Conservation (phyloP, 2,329 filamentous ascomycete genomes). For the Thelonectria discophora region DNA sequence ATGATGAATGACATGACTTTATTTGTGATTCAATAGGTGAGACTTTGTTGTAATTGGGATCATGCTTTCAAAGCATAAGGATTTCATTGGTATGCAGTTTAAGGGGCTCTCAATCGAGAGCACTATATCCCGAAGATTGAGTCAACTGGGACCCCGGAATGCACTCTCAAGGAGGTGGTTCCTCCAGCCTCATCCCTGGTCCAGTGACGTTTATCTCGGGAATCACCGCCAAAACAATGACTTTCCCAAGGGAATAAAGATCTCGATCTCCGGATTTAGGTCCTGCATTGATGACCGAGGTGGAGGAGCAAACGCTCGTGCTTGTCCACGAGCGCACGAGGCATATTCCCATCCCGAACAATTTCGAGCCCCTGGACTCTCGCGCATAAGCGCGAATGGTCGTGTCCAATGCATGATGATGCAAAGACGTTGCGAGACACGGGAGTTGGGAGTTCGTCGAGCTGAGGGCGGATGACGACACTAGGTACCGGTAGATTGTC, state of each 20-base stretch:
- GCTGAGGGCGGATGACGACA: background rate
- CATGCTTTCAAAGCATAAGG: background rate
- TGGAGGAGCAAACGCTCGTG: slow-evolving; percentile 7
- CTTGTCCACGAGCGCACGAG: slow-evolving; percentile 23
- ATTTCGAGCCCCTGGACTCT: slow-evolving; percentile 28
- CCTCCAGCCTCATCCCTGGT: slow-evolving; percentile 1
- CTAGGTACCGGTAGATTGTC: background rate
- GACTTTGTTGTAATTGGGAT: background rate
- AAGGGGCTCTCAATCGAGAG: no score
- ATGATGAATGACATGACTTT: background rate
- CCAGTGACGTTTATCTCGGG: slow-evolving; percentile 28
- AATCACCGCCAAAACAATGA: slow-evolving; percentile 18
- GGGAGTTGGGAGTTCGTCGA: slow-evolving; percentile 16
- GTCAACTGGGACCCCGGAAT: background rate
- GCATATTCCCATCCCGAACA: slow-evolving; percentile 29
- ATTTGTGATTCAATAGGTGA: background rate
- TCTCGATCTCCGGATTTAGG: slow-evolving; percentile 25
- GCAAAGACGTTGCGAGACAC: slow-evolving; percentile 15
- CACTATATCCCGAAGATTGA: background rate
- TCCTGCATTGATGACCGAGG: slow-evolving; percentile 20
- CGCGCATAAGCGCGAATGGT: slow-evolving; percentile 28
- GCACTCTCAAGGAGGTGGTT: background rate
- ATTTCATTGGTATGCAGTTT: no score
- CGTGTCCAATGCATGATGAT: slow-evolving; percentile 25
- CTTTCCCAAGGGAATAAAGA: slow-evolving; percentile 19